Evolutionary conservation across 1,284 basidiomycete genomes (phyloP).

Genomic region (Entoloma clypeatum): DNA sequence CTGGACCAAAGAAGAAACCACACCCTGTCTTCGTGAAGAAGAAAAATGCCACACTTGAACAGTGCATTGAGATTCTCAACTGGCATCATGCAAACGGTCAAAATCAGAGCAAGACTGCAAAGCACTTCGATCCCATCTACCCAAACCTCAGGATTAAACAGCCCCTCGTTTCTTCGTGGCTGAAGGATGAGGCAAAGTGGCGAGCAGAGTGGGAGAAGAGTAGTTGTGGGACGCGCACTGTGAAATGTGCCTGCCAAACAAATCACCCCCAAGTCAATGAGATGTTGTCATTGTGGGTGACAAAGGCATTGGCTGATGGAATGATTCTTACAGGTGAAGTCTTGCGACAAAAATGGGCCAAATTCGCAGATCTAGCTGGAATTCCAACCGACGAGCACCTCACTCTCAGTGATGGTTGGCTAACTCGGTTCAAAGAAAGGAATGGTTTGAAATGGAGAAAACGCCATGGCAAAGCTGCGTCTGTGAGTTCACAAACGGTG

Average conservation of each 20-base stretch:
- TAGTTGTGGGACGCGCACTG: too few species aligned
- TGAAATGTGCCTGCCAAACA: too few species aligned
- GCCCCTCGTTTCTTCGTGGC: slow-evolving; percentile 5
- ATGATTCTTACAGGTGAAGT: not conserved
- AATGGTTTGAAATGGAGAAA: slow-evolving; percentile 3
- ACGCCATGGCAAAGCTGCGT: slow-evolving; percentile 3
- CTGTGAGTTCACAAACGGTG: slow-evolving; percentile 1
- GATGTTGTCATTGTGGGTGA: not conserved
- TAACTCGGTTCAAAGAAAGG: slow-evolving; percentile 10
- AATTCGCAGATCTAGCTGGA: slow-evolving; percentile 7
- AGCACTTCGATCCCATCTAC: slow-evolving; percentile 3
- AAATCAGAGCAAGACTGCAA: slow-evolving; percentile 5
- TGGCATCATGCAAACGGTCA: slow-evolving; percentile 10
- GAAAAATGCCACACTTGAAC: slow-evolving; percentile 6
- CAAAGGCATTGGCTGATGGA: not conserved
- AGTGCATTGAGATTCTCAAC: slow-evolving; percentile 9
- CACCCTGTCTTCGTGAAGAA: slow-evolving; percentile 9
- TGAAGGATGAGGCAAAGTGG: slow-evolving; percentile 11
- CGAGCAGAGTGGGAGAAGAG: too few species aligned
- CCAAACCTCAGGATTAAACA: slow-evolving; percentile 11
- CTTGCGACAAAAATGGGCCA: too few species aligned
- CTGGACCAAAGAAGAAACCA: slow-evolving; percentile 8
- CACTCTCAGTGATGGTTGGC: slow-evolving; percentile 11
- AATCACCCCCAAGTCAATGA: not conserved
- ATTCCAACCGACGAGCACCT: slow-evolving; percentile 7